Evolutionary conservation across 345 rosid genomes (phyloP), one percentile per base, ranked within the genome.

Genomic region (Brassica napus): DNA sequence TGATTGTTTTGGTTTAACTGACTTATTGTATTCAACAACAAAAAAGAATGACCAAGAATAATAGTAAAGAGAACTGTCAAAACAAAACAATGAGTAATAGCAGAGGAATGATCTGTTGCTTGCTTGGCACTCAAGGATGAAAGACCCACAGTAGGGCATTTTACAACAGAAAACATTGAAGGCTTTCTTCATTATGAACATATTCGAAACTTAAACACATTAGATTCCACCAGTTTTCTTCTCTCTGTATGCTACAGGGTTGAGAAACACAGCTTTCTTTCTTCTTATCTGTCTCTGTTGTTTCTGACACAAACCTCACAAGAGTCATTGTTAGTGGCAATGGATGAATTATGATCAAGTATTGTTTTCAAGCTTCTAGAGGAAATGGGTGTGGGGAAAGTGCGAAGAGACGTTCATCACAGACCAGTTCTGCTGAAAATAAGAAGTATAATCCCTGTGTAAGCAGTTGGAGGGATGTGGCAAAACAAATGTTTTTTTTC

Each of bases 401-500:
- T 63, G 32, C 10, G 81, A 57, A 28, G 52, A 30, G 82, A 79
- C 15, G 73, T 52, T 0, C 60, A 81, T 73, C 49, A 77, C 35
- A 72, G 71, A 57, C 87, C 91, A 10, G 87, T 84, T 15, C 71
- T 93, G 83, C 68, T 91, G 35, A 91, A 91, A 81, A 89, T 88
- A 55, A 82, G 87, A 71, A 85, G 93, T 85, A 91, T 88, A 80
- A 80, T 91, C 37, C 98, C 98, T 15, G 83, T 87, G 15, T 69
- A 91, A 77, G 81, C 81, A 23, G 82, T 85, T 31, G 89, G 86
- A 39, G 90, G 88, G 59, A 86, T 91, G 68, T 89, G 88, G 93
- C 94, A 90, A 21, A 88, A 88, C 77, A 84, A 81, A 77, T 94
- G 94, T 6, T 91, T 91, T 76, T 87, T 86, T 78, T 71, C 87